These are phyloP conservation scores for Gossypium longicalyx DNA, from an alignment of 345 rosid species.

Conservation along the genomic window DNA sequence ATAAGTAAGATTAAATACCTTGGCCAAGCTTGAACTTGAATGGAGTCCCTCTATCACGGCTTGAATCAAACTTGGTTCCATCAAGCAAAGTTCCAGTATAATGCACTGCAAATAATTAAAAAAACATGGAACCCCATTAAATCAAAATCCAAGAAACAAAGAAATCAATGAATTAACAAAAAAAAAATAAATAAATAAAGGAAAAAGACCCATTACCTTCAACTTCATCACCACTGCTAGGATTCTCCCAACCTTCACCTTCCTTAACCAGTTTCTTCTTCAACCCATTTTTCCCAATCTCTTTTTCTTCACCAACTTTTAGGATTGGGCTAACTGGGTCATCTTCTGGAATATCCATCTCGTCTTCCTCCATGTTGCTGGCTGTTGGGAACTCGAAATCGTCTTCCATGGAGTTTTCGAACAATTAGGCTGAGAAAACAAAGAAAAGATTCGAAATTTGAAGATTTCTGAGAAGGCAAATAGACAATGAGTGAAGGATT, in stretches of 20 bases:
- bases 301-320: conserved; percentile 39
- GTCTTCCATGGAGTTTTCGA: conserved; percentile 26
- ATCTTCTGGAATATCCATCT: conserved; percentile 16
- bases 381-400: conserved; percentile 37
- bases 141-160: neutral
- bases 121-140: neutral
- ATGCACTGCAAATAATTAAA: conserved; percentile 28
- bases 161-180: neutral
- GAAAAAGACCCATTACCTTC: conserved; percentile 18
- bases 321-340: conserved; percentile 6
- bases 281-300: conserved; percentile 41
- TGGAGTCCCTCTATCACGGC: conserved; percentile 52
- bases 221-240: conserved; percentile 40
- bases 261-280: conserved; percentile 43
- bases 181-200: neutral
- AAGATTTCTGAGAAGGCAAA: neutral
- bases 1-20: conserved; percentile 26
- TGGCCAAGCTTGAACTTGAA: conserved; percentile 61
- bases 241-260: conserved; percentile 46
- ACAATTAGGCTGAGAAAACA: too few relatives aligned
- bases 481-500: neutral
- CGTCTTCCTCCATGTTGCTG: conserved; percentile 15
- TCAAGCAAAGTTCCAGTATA: conserved; percentile 59
- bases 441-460: neutral
- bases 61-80: conserved; percentile 60